Evolutionary conservation across 108 stramenopile species (phyloP), one percentile per base, ranked within the genome.

Genomic region (Aurantiochytrium sp.): DNA sequence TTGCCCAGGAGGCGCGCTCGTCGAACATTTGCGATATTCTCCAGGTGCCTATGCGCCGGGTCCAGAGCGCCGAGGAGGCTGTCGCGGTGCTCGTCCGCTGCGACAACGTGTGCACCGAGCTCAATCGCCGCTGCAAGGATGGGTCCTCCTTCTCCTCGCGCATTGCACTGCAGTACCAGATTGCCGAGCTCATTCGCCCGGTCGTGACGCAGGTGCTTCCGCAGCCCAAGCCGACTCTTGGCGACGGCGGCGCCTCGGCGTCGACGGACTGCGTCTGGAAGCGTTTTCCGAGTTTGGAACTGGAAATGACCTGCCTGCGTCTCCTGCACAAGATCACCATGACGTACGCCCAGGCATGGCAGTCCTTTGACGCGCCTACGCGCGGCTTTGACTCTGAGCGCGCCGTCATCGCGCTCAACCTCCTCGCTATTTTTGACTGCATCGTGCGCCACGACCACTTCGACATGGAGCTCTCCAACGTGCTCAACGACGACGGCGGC

Each of bases 181-280:
- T 87, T 12, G 50, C 54, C 8, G 68, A 55, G 55, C 54, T 89
- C 32, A 89, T 89, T 53, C 52, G 85, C 24, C 22, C 86, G 10
- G 87, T 89, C 69, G 86, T 89, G 81, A 89, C 89, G 24, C 68
- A 87, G 68, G 68, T 87, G 22, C 65, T 87, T 10, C 86, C 86
- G 19, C 34, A 22, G 59, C 86, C 86, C 1, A 54, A 54, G 52
- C 52, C 85, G 6, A 37, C 19, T 54, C 8, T 8, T 17, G 22
- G 53, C 8, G 52, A 69, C 50, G 50, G 59, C 3, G 34, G 32
- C 59, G 59, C 1, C 19, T 27, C 31, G 22, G 27, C 12, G 4
- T 53, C 85, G 10, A n/a, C 50, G 17, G 85, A 27, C 52, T 27
- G 52, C 27, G 32, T 81, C 73, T 81, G 73, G 73, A 48, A 81